Evolutionary conservation across 345 rosid genomes (phyloP).

Genomic region (Eucalyptus tenuipes): DNA sequence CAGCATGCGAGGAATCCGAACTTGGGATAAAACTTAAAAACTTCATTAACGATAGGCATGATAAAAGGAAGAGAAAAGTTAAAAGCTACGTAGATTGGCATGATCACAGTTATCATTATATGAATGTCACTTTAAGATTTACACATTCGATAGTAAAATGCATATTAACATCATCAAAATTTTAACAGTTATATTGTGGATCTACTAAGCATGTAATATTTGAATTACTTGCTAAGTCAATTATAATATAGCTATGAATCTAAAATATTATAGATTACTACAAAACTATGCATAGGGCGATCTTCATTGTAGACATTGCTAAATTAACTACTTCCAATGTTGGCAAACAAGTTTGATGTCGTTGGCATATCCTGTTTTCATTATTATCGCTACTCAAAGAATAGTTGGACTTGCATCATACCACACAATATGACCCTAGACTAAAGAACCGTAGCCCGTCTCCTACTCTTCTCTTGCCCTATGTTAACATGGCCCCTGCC

Average conservation of each 20-base stretch:
- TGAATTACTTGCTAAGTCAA: not conserved
- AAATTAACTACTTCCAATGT: not conserved
- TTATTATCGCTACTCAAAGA: not conserved
- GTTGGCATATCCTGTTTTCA: not conserved
- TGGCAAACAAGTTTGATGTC: not conserved
- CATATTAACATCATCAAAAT: not conserved
- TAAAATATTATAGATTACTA: not conserved
- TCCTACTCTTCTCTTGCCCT: not conserved
- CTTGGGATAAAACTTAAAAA: not conserved
- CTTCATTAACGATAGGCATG: not conserved
- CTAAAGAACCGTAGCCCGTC: not conserved
- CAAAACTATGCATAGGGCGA: not conserved
- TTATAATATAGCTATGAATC: not conserved
- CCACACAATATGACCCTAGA: not conserved
- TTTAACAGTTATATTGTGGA: not conserved
- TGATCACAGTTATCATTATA: not conserved
- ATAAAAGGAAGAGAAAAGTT: not conserved
- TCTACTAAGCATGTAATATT: not conserved
- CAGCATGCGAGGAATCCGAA: not conserved
- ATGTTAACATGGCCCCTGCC: not conserved
- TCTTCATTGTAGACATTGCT: not conserved
- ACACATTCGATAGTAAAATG: not conserved
- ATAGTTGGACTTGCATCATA: not conserved
- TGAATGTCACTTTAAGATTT: not conserved
- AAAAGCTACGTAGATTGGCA: not conserved